Evolutionary conservation across 148 eudicot genomes (phyloP), one percentile per base, ranked within the genome.

Genomic region (Cornus kousa): DNA sequence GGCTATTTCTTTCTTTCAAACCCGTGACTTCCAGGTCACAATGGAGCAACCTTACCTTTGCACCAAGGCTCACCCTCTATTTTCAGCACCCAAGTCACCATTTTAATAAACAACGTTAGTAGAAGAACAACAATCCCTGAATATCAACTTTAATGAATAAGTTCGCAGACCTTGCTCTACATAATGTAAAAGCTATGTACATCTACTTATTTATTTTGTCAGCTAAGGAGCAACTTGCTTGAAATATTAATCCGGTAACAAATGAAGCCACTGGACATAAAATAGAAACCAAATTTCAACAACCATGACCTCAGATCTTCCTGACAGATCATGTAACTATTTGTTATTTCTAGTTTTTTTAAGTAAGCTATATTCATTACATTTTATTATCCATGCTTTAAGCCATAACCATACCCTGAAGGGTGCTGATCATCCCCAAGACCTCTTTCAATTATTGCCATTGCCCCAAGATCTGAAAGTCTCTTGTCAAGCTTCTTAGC

Each of bases 401-500:
- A 17, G 74, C 13, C 24, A 24, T 74, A 68, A 55, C n/a, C 78
- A 80, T 93, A 95, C 99, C 99, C 97, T 74, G 97, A 93, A 88
- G 94, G 97, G 78, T 95, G 98, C 74, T 95, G 97, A 86, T 95
- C 98, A 85, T 95, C 98, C 83, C 98, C 98, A 64, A 95, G 88
- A 75, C 98, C 98, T 84, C 84, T 90, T 78, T 93, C 97, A 83
- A 93, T 76, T 74, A 95, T 83, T 6, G 91, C 79, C 19, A 68
- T 82, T 81, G 89, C 97, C 65, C 97, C 99, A 78, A 95, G 97
- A 87, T 87, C 93, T 24, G 82, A 82, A 67, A 95, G 91, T 83
- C 99, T 89, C 82, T 88, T 93, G 86, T 93, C 97, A 84, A 95
- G 90, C 88, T 90, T 93, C 91, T 95, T 95, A 69, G 97, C 99